phyloP scores from a whole-genome alignment of 2,329 filamentous ascomycete species.

The Hypoxylon sp. region DNA sequence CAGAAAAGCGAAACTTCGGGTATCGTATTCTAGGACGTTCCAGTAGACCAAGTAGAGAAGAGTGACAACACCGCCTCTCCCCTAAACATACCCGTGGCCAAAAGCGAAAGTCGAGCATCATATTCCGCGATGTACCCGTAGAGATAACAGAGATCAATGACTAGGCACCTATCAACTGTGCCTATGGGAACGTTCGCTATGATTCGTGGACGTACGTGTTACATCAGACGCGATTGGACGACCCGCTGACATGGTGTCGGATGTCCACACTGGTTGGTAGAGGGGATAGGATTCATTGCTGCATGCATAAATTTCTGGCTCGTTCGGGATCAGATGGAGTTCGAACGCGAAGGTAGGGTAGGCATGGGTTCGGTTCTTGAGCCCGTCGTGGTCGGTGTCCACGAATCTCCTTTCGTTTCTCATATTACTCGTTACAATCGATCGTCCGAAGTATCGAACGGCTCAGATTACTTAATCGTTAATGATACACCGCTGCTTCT shows the following conservation, averaged over 20 bases:
- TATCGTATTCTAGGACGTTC: conserved; percentile 3
- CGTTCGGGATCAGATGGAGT: background rate
- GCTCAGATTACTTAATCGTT: conserved; percentile 5
- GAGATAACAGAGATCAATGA: background rate
- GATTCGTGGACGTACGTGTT: background rate
- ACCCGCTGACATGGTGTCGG: conserved; percentile 5
- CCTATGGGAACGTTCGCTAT: background rate
- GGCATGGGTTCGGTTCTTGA: background rate
- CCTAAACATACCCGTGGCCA: no score
- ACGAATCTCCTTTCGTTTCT: background rate
- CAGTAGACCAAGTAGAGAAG: conserved; percentile 6
- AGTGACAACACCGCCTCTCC: no score
- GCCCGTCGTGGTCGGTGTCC: background rate
- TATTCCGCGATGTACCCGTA: background rate
- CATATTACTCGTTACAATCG: background rate
- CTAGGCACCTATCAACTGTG: background rate
- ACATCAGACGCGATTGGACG: background rate
- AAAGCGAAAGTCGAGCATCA: no score
- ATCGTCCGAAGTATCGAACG: background rate
- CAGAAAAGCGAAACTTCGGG: background rate
- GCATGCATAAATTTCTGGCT: background rate
- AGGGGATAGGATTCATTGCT: background rate
- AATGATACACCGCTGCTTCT: conserved; percentile 3
- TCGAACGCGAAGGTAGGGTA: background rate
- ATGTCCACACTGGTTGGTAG: background rate